Evolutionary conservation across 202 grass and related monocot genomes (phyloP).

Genomic region (Dendrocalamus latiflorus): DNA sequence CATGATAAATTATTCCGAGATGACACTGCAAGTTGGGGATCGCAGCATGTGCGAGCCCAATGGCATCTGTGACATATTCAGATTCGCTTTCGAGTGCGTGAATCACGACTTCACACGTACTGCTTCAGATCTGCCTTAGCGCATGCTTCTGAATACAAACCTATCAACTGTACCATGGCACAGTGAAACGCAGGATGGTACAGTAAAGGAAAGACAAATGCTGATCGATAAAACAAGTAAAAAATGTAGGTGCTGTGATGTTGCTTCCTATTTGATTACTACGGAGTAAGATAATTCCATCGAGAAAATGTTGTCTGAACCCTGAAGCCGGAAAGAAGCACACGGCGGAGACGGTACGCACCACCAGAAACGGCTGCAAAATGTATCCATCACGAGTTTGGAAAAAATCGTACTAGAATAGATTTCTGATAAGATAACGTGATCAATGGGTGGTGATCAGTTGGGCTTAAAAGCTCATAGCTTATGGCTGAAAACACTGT

Average conservation of each 20-base stretch:
- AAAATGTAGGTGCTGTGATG: not conserved
- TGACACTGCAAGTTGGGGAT: slow-evolving; percentile 3
- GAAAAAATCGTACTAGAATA: not conserved
- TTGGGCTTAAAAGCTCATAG: no score
- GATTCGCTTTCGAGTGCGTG: slow-evolving; percentile 25
- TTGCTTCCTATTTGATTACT: not conserved
- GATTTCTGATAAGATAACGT: not conserved
- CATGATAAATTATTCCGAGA: not conserved
- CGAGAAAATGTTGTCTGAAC: slow-evolving; percentile 9
- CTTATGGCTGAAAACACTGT: no score
- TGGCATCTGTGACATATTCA: not conserved
- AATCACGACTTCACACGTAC: slow-evolving; percentile 1
- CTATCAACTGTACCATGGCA: not conserved
- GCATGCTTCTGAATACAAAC: not conserved
- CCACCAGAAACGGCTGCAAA: not conserved
- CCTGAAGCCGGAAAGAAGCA: not conserved
- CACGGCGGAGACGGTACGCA: not conserved
- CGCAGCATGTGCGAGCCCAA: slow-evolving; percentile 28
- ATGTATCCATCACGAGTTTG: not conserved
- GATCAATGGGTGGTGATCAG: no score
- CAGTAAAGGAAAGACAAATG: not conserved
- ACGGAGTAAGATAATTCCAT: not conserved
- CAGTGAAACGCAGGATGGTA: not conserved
- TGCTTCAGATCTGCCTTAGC: slow-evolving; percentile 2
- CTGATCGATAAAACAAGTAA: not conserved